These are phyloP conservation scores for Vicia sativa DNA, from an alignment of 306 rosid genomes.

Conservation along the genomic window DNA sequence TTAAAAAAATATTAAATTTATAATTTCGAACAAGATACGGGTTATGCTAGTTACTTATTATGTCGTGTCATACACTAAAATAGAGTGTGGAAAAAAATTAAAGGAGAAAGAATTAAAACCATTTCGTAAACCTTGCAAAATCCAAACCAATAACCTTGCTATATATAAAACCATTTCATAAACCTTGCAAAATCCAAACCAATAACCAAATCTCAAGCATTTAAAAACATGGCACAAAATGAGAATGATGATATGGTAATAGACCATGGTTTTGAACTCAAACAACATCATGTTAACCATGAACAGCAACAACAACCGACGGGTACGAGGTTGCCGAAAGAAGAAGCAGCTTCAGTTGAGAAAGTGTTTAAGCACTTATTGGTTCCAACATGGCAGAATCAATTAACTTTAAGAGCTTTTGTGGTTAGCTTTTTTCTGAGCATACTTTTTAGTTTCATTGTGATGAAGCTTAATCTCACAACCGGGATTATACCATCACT, in stretches of 20 bases:
- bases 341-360: conserved; percentile 50
- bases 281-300: conserved; percentile 8
- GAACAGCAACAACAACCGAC: conserved; percentile 15
- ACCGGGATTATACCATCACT: conserved; percentile 63
- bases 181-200: conserved; percentile 33
- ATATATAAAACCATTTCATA: background rate
- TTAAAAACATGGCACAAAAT: conserved; percentile 44
- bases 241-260: conserved; percentile 23
- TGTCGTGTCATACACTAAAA: no score
- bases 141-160: conserved; percentile 35
- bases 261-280: conserved; percentile 14
- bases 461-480: conserved; percentile 63
- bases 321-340: background rate
- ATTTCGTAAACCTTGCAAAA: conserved; percentile 11
- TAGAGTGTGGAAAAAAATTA: no score
- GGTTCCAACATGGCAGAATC: conserved; percentile 60
- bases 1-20: no score
- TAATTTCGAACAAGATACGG: no score
- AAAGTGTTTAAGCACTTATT: conserved; percentile 47
- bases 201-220: conserved; percentile 15
- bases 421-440: conserved; percentile 53
- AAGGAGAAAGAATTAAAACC: background rate
- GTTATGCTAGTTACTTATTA: no score
- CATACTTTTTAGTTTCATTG: conserved; percentile 52
- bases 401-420: conserved; percentile 55